phyloP scores from a whole-genome alignment of 768 basidiomycete species.

The Amanita jacksonii region DNA sequence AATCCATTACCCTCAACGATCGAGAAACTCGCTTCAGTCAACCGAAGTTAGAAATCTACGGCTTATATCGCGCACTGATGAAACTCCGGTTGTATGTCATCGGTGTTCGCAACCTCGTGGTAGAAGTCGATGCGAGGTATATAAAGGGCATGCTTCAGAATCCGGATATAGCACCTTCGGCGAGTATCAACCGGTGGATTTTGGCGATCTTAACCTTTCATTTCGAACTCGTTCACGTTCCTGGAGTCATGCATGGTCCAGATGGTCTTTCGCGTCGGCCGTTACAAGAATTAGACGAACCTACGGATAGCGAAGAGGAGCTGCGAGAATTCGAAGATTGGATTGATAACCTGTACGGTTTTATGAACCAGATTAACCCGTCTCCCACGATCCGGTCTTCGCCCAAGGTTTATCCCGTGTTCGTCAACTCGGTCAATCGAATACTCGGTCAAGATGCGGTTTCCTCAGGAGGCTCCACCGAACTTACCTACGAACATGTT shows the following conservation, averaged over 20 bases:
- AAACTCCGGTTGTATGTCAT: slow-evolving; percentile 18
- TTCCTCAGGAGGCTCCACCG: too few relatives aligned
- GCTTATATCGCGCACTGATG: too few relatives aligned
- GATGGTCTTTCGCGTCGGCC: slow-evolving; percentile 21
- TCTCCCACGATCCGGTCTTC: not conserved
- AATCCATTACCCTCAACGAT: slow-evolving; percentile 28
- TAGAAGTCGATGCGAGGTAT: slow-evolving; percentile 30
- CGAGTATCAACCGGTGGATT: slow-evolving; percentile 20
- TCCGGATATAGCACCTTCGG: slow-evolving; percentile 17
- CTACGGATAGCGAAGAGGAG: not conserved
- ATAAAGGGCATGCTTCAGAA: slow-evolving; percentile 26
- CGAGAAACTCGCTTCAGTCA: slow-evolving; percentile 20
- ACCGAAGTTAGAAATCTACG: too few relatives aligned
- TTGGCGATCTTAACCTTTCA: slow-evolving; percentile 19
- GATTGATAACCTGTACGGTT: slow-evolving; percentile 1
- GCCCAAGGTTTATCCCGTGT: too few relatives aligned
- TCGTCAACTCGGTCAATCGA: too few relatives aligned
- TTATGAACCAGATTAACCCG: not conserved
- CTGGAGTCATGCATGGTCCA: slow-evolving; percentile 15
- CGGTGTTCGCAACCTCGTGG: slow-evolving; percentile 20
- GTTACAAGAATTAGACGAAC: slow-evolving; percentile 12
- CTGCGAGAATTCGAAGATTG: slow-evolving; percentile 1
- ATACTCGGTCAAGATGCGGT: too few relatives aligned
- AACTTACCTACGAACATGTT: too few relatives aligned
- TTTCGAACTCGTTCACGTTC: slow-evolving; percentile 23